Base-by-base conservation (phyloP, 2,329 filamentous ascomycete genomes). In the Paramyrothecium sp. region DNA sequence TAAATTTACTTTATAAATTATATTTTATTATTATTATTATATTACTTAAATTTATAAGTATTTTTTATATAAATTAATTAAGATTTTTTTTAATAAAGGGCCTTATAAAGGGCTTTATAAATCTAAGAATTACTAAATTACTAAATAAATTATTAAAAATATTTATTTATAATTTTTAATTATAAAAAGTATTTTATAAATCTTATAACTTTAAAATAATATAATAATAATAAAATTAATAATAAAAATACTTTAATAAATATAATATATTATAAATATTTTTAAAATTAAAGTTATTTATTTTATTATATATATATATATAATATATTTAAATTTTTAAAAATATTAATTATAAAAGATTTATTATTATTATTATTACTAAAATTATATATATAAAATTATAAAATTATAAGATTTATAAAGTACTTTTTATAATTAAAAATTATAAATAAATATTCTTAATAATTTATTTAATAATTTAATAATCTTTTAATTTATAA, bases 181-280 rank as follows among this genome's bases (percentile, higher is more conserved):
- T n/a, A n/a, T n/a, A n/a, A n/a, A n/a, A n/a, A n/a, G n/a, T n/a
- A n/a, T n/a, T n/a, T n/a, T n/a, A n/a, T 22, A 55, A 22, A 38
- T 12, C 33, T 48, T 48, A 26, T 26, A 22, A 46, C 38, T 4
- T 51, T 47, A 51, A 51, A 30, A 54, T 34, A 30, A 50, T 20
- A 51, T 38, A 30, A 44, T 38, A 33, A 30, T 19, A 47, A 30
- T 30, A 46, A 26, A 21, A 44, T 16, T 44, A 22, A 21, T 50
- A 47, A 5, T 34, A 19, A 38, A 47, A 54, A 54, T 23, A 48
- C 8, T 55, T 52, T 49, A 54, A 19, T 41, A 38, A 47, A 46
- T 12, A 44, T 46, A 44, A 54, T 33, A 13, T 46, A 22, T 44
- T 22, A 46, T 54, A 22, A 46, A 41, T 11, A 41, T n/a, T 41